Evolutionary conservation across 2,329 filamentous ascomycete genomes (phyloP), one percentile per base, ranked within the genome.

Genomic region (Cladosporium sphaerospermum): DNA sequence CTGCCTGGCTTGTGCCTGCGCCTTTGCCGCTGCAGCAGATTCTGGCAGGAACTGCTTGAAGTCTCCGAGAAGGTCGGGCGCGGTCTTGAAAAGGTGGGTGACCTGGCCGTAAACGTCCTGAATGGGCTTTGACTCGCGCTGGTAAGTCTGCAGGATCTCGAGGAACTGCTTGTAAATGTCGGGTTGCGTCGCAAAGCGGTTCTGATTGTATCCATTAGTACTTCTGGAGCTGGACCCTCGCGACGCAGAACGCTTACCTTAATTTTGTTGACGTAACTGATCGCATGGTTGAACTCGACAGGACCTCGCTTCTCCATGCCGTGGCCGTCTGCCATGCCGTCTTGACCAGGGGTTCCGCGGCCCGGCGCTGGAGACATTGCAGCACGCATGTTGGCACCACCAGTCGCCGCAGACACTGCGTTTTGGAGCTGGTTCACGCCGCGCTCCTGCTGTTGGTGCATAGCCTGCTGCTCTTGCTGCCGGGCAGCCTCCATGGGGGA

Each of bases 151-250:
- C 43, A 99, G 76, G 45, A 99, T 99, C 69, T 99, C 93, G 31
- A 99, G 79, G 67, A 99, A 99, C 67, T 99, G 92, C 71, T 99
- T 99, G 76, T 99, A 99, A 57, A 99, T 97, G 69, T 99, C 93
- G 6, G 93, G 93, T 59, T 95, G 91, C 64, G 91, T 86, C 63
- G 95, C 86, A 72, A 97, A 99, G 42, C 93, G 92, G 68, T 97
- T 99, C 89, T 96, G 59, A n/a, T 14, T 37, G 34, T 13, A 5
- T 9, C 1, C 14, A 40, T 34, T 9, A 3, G 14, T 34, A 28
- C 23, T 5, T 5, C 7, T 28, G 5, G 10, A 11, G 10, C 7
- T 9, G 19, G n/a, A 28, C 2, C 18, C 36, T 31, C 19, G 23
- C 23, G 23, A 28, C 23, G 23, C 23, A 28, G 4, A 5, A 8